Evolutionary conservation across 768 basidiomycete species (phyloP), one percentile per base, ranked within the genome.

Genomic region (Udeniomyces megalosporus): DNA sequence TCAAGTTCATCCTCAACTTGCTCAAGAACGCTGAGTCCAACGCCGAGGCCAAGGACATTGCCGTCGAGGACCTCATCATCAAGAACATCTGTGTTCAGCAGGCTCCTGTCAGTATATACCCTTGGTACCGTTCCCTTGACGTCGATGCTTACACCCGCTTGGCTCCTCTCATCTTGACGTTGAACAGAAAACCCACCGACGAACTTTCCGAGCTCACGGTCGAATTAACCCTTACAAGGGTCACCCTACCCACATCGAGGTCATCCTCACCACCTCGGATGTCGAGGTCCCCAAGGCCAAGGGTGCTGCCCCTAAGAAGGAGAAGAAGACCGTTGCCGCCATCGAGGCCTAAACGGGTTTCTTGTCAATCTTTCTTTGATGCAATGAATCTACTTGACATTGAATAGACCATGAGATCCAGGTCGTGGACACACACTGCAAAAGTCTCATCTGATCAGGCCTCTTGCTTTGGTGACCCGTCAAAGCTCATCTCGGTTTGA

Each of bases 1-100:
- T 95, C 76, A 85, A 86, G 75, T 93, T 91, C 81, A 85, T 99
- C 74, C 80, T 84, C 66, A 84, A 88, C 68, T 82, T 99, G 58
- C 76, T 99, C 73, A 97, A 97, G 82, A 99, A 99, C 76, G 95
- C 95, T 47, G 93, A 97, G 76, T 85, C 95, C 69, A 99, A 99
- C 75, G 95, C 95, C 66, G 92, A 97, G 71, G 88, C 88, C 70
- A 99, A 99, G 80, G 88, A 83, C 76, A 78, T 99, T 67, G 87
- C 89, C 61, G 78, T 88, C 65, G 93, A 96, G 70, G 90, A 92
- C 66, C 84, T 99, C 60, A 68, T 76, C 74, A 92, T 97, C 82
- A 91, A 86, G 80, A 93, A 85, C 81, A 95, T 97, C 69, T 88
- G 87, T 69, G 92, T 99, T 56, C 85, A 99, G 76, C 95, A 99